phyloP scores from a whole-genome alignment of 2,329 filamentous ascomycete genomes.

The Furcasterigmium sp. region DNA sequence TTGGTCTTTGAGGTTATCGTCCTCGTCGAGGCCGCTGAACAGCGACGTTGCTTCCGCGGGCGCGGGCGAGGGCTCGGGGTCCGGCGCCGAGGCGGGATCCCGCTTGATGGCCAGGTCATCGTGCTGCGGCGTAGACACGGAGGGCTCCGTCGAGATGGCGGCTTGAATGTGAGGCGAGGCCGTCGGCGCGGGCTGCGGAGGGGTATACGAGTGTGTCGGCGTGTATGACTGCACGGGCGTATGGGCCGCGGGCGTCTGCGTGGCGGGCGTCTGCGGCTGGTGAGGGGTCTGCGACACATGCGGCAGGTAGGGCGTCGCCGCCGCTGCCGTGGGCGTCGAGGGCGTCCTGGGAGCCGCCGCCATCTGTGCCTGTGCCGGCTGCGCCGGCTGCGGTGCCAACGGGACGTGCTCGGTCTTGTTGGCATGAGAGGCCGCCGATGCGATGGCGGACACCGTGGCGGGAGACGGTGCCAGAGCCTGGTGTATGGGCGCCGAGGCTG shows the following conservation, averaged over 20 bases:
- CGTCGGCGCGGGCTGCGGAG: conserved; percentile 10
- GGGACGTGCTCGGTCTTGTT: neutral
- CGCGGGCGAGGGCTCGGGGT: conserved; percentile 1
- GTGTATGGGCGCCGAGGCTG: conserved; percentile 22
- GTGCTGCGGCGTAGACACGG: neutral
- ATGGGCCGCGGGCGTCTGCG: conserved; percentile 4
- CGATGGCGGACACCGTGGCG: conserved; percentile 3
- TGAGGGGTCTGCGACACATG: conserved; percentile 9
- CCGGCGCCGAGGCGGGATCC: no score
- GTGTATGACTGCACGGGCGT: conserved; percentile 14
- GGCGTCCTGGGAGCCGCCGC: conserved; percentile 6
- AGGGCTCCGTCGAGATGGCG: neutral
- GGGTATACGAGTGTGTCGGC: conserved; percentile 18
- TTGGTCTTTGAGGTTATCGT: conserved; percentile 10
- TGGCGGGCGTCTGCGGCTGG: conserved; percentile 5
- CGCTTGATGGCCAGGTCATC: neutral
- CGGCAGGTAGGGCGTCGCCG: neutral
- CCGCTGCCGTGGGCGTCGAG: conserved; percentile 8
- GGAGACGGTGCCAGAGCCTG: conserved; percentile 13
- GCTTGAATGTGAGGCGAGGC: conserved; percentile 5
- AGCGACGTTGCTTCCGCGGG: conserved; percentile 4
- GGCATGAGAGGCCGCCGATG: neutral
- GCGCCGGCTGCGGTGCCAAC: neutral
- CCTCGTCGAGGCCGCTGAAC: conserved; percentile 6
- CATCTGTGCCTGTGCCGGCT: conserved; percentile 1